Evolutionary conservation across 2,329 filamentous ascomycete species (phyloP).

Genomic region (Microsporum canis): DNA sequence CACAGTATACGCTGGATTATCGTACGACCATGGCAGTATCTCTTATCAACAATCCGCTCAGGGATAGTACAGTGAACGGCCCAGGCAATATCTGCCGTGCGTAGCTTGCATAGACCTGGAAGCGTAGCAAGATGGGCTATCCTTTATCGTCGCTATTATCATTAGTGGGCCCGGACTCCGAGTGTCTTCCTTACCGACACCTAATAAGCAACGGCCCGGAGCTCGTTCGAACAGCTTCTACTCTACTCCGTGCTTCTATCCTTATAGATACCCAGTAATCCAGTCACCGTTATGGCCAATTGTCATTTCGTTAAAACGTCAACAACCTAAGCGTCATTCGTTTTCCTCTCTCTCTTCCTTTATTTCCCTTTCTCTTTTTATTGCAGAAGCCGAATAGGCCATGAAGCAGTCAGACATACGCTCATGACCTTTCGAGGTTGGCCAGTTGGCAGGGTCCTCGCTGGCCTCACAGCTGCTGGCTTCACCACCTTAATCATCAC

Average conservation of each 20-base stretch:
- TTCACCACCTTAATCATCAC: background rate
- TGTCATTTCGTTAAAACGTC: background rate
- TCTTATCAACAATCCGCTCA: too few species aligned
- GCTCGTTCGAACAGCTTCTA: background rate
- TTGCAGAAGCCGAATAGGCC: background rate
- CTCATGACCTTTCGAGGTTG: background rate
- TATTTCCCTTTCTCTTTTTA: background rate
- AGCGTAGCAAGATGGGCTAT: background rate
- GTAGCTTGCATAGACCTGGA: background rate
- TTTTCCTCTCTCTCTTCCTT: background rate
- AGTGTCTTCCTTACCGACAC: background rate
- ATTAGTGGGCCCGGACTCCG: background rate
- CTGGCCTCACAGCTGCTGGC: background rate
- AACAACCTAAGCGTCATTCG: background rate
- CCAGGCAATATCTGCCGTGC: too few species aligned
- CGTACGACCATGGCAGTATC: too few species aligned
- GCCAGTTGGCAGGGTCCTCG: background rate
- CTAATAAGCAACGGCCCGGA: background rate
- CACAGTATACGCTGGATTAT: background rate
- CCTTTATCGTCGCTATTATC: background rate
- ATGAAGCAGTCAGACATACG: background rate
- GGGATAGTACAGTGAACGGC: too few species aligned
- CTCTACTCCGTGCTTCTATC: background rate
- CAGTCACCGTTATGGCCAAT: background rate
- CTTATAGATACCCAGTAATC: background rate